Percentiles rank a stretch among this genome's conserved stretches.
phyloP scores from a whole-genome alignment of 2,329 filamentous ascomycete species.

The Fonsecaea pugnacius region DNA sequence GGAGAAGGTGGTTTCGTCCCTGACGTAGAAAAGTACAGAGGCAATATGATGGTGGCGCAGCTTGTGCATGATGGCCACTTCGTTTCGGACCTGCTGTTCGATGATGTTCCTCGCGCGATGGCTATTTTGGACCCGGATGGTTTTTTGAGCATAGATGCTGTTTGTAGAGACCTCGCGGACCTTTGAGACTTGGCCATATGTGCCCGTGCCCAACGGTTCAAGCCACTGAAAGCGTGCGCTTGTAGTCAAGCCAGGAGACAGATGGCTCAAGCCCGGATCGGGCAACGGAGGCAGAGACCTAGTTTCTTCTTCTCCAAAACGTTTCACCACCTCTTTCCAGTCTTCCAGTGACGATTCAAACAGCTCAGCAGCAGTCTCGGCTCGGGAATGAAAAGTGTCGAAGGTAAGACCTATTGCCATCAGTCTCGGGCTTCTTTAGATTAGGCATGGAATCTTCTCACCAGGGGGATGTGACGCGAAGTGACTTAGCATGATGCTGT shows the following conservation, averaged over 20 bases:
- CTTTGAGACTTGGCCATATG: conserved; percentile 5
- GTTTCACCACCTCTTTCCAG: conserved; percentile 5
- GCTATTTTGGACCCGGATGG: conserved; percentile 1
- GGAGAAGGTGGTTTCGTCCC: conserved; percentile 2
- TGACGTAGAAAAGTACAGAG: conserved; percentile 3
- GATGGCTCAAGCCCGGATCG: background rate
- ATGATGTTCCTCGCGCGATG: conserved; percentile 3
- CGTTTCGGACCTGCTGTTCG: conserved; percentile 1
- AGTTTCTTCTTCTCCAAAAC: background rate
- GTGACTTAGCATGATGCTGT: conserved; percentile 11
- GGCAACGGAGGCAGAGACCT: background rate
- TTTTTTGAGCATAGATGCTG: conserved; percentile 11
- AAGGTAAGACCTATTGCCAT: background rate
- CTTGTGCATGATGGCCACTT: conserved; percentile 10
- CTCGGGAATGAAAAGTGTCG: conserved; percentile 5
- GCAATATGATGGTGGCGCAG: conserved; percentile 7
- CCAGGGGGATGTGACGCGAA: background rate
- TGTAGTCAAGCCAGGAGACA: background rate
- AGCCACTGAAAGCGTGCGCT: conserved; percentile 6
- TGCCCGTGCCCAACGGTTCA: conserved; percentile 2
- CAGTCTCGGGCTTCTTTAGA: background rate
- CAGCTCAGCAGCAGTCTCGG: background rate
- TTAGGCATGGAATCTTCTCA: background rate
- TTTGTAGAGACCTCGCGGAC: conserved; percentile 5
- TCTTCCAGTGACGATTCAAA: background rate